Percentiles rank a stretch among this genome's conserved stretches.
phyloP scores from a whole-genome alignment of 106 monocot genomes.

The Dactylorhiza incarnata region DNA sequence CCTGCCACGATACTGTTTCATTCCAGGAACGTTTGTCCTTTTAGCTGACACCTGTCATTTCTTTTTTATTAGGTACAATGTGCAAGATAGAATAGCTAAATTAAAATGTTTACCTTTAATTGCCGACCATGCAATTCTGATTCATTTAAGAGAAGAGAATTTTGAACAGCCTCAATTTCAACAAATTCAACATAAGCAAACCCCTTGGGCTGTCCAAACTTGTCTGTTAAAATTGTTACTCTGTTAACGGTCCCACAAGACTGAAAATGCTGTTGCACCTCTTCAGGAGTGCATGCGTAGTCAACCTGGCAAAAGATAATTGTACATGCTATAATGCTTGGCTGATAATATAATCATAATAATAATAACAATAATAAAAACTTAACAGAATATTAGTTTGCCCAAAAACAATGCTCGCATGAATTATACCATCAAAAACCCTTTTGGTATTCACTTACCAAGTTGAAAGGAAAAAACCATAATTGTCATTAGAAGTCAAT shows the following conservation, averaged over 20 bases:
- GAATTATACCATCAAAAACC: not conserved
- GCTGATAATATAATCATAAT: not conserved
- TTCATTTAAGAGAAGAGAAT: constrained; percentile 47
- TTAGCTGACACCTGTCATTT: constrained; percentile 21
- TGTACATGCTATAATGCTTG: not conserved
- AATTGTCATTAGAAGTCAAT: too few relatives aligned
- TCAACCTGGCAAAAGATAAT: constrained; percentile 30
- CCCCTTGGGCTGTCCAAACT: constrained; percentile 55
- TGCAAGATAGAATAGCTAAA: not conserved
- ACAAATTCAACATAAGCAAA: constrained; percentile 65
- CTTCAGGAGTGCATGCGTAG: constrained; percentile 53
- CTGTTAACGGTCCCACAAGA: constrained; percentile 56
- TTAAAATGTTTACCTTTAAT: constrained; percentile 33
- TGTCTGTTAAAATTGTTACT: constrained; percentile 52
- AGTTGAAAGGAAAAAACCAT: too few relatives aligned
- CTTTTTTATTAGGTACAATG: not conserved
- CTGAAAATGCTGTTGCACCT: constrained; percentile 56
- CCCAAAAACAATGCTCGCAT: not conserved
- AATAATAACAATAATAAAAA: not conserved
- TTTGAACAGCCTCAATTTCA: constrained; percentile 58
- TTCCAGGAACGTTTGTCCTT: constrained; percentile 25
- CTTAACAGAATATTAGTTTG: not conserved
- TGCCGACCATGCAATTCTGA: constrained; percentile 54
- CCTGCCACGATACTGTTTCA: constrained; percentile 23
- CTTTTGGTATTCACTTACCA: too few relatives aligned